Evolutionary conservation across 208 protist species (phyloP), one percentile per base, ranked within the genome.

Genomic region (Acanthamoeba lenticulata): DNA sequence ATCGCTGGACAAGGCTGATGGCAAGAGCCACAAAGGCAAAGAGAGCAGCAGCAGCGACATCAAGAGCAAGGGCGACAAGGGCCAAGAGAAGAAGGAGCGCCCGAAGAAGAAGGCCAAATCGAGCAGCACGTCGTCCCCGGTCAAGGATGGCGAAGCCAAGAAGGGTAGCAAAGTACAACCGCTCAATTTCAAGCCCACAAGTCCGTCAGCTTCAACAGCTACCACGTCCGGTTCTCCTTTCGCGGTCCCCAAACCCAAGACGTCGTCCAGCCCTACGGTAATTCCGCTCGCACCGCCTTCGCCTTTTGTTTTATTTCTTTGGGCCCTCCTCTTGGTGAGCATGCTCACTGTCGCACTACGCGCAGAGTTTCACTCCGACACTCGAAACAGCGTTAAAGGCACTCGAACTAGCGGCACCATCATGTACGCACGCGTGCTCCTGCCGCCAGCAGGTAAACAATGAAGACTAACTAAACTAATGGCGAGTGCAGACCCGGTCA

Each of bases 71-170:
- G 21, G 21, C 15, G 21, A 60, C n/a, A n/a, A n/a, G n/a, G n/a
- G n/a, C n/a, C n/a, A n/a, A 3, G 74, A 85, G 2, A 55, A 85
- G 44, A 85, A 85, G 42, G 74, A 85, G 24, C 74, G 42, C 49
- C 74, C 74, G 13, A 85, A 85, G 74, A 85, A 85, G 74, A 85
- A 85, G 44, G 19, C 74, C 40, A 85, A 85, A 42, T 57, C 27
- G 2, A 32, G 72, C 72, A 83, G 42, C 62, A 5, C 29, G 19
- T 85, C 74, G 19, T 85, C 74, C 29, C 74, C 74, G 1, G 44
- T 29, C 74, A 85, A 85, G 74, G 74, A 85, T 9, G 72, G 72
- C 29, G 40, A 49, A 21, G 40, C 9, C 34, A 83, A 83, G 42
- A 85, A 85, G 42, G 45, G 44, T 24, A 85, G 74, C 42, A 85